Evolutionary conservation across 805 yeast species (phyloP), one percentile per base, ranked within the genome.

Genomic region (Metahyphopichia silvanorum): DNA sequence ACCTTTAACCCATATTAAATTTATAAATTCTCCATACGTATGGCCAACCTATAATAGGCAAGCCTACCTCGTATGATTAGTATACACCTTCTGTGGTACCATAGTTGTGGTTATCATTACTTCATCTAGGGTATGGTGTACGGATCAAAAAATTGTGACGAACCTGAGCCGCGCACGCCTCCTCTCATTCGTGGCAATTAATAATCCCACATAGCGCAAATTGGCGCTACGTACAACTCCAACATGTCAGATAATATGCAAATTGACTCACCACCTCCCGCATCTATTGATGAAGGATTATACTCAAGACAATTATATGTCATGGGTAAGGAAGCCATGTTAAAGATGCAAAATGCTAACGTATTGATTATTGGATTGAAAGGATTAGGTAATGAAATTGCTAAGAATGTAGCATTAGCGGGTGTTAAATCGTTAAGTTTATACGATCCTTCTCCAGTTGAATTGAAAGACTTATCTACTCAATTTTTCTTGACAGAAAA

Each of bases 251-350:
- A 49, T 32, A 41, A 40, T 38, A 67, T 67, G 72, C 71, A 65
- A 47, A 55, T 67, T 27, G 73, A 67, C 44, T 46, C 63, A 22
- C 72, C 71, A 31, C 49, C 60, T 16, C 55, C 54, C 26, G 62
- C 39, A 12, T 38, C 77, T 39, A 91, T 93, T 51, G 98, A 93
- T 57, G 98, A 93, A 70, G 74, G 94, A 37, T 74, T 93, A 46
- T 93, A 93, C 72, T 89, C 98, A 24, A 86, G 98, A 60, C 98
- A 93, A 66, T 76, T 93, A 60, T 87, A 91, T 51, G 99, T 93
- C 32, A 65, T 93, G 44, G 99, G 99, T 41, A 88, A 86, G 51
- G 99, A 93, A 45, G 99, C 99, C 32, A 93, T 93, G 99, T 69
- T 89, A 49, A 86, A 87, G 60, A 86, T 93, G 97, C 96, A 89